Evolutionary conservation across 768 basidiomycete species (phyloP), one percentile per base, ranked within the genome.

Genomic region (Glaciozyma antarctica): DNA sequence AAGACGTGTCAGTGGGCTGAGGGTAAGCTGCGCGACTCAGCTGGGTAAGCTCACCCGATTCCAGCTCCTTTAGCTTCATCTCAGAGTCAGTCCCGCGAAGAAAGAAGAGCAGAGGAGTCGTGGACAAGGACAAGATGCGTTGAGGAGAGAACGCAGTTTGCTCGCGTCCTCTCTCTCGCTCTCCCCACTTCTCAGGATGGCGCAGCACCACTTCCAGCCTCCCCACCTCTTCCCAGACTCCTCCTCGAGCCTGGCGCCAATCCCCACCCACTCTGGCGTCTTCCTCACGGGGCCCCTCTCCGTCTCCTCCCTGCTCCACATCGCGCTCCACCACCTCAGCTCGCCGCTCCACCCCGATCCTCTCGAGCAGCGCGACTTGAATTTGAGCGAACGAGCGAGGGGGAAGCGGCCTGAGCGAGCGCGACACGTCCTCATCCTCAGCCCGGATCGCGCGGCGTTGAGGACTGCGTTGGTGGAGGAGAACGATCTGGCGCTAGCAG

Each of bases 11-110:
- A 48, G 24, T 12, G 47, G 17, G 47, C 24, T 12, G 32, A 28
- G 38, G 38, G 38, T 12, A 13, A 13, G 52, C 38, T 12, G 24
- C 41, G 32, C 26, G 59, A 5, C 22, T 38, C 41, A 28, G 16
- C 43, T 19, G 5, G 22, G 47, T 7, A 13, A 5, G 45, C 64
- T 0, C 6, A 63, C 68, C 66, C 1, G 59, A 53, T 59, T 73
- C 71, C 5, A 73, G 71, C 56, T 73, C 71, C 41, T 73, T 73
- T 12, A 73, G 65, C 57, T 69, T 69, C 68, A 72, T 69, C 17
- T 4, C n/a, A 21, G 51, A n/a, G 16, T 16, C 51, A 26, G 26
- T 28, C 15, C 13, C 22, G 26, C 24, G 51, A 51, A 24, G 49
- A 17, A 26, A 17, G n/a, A 51, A 51, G 26, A 28, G 24, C 51